Conservation (phyloP, 257 asterid genomes). For the Anisodus acutangulus region DNA sequence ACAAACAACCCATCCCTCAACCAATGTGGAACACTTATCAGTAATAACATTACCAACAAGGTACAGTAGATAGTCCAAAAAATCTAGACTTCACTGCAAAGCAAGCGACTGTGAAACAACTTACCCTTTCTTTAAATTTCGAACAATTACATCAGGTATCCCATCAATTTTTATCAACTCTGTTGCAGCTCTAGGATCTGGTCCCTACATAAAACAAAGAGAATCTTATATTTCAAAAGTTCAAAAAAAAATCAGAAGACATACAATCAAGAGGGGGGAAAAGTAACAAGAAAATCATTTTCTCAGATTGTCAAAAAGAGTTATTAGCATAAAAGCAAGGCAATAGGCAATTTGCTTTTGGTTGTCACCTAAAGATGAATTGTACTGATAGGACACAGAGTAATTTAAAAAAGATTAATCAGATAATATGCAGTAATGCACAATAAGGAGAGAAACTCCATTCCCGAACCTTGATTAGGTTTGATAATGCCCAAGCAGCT, state of each 20-base stretch:
- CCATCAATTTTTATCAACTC: conserved; percentile 82
- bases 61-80: not conserved
- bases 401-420: not conserved
- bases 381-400: not conserved
- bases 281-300: not conserved
- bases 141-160: conserved; percentile 73
- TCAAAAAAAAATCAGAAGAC: not conserved
- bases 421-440: not conserved
- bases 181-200: conserved; percentile 77
- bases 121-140: conserved; percentile 83
- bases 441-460: not conserved
- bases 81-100: not conserved
- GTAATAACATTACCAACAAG: not conserved
- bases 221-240: conserved; percentile 19
- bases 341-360: conserved; percentile 1
- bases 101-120: conserved; percentile 34
- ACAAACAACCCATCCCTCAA: not conserved
- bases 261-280: not conserved
- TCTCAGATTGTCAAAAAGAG: not conserved
- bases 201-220: conserved; percentile 67
- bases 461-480: conserved; percentile 80
- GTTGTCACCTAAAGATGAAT: not conserved
- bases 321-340: not conserved
- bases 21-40: not conserved
- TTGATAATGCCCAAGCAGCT: conserved; percentile 99